Evolutionary conservation across 2,329 filamentous ascomycete genomes (phyloP), one percentile per base, ranked within the genome.

Genomic region (Xylaria sp.): DNA sequence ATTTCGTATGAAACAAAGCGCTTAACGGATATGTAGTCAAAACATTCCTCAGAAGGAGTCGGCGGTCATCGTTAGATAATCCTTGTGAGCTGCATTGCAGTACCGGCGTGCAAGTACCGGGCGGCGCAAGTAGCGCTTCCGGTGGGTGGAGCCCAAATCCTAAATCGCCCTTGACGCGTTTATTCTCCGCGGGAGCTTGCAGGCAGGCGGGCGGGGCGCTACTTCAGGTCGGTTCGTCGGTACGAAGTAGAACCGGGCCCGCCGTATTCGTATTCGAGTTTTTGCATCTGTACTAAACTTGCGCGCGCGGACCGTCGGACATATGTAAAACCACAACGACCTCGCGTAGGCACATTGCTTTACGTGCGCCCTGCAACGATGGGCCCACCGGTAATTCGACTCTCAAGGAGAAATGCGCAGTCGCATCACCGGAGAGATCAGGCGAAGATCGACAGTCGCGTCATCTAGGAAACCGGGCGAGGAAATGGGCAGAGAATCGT

Each of bases 241-340:
- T 64, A 61, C 51, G n/a, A 27, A 39, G 15, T 20, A 44, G 38
- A 51, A 20, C 42, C 27, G 31, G 51, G 45, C 2, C 25, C 3
- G 33, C 29, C 66, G 66, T 68, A 68, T 68, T 68, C 66, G 66
- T 68, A 68, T 68, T 68, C 66, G 66, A 68, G 59, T 66, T 68
- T n/a, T 29, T 13, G 42, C n/a, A n/a, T n/a, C 27, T 50, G 11
- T 17, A 49, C 45, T 50, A 29, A n/a, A n/a, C n/a, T n/a, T n/a
- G n/a, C n/a, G n/a, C 45, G 11, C 15, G 66, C 54, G 62, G 66
- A 65, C n/a, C n/a, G 63, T 45, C 63, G 58, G 62, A 62, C 63
- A 65, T 59, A 67, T n/a, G n/a, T 54, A 63, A 49, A 51, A 38
- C 29, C 29, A 29, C 27, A 59, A 59, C 36, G 38, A 15, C 10